These are phyloP conservation scores for Chrysoporthe deuterocubensis DNA, from an alignment of 2,329 filamentous ascomycete genomes.

Conservation along the genomic window DNA sequence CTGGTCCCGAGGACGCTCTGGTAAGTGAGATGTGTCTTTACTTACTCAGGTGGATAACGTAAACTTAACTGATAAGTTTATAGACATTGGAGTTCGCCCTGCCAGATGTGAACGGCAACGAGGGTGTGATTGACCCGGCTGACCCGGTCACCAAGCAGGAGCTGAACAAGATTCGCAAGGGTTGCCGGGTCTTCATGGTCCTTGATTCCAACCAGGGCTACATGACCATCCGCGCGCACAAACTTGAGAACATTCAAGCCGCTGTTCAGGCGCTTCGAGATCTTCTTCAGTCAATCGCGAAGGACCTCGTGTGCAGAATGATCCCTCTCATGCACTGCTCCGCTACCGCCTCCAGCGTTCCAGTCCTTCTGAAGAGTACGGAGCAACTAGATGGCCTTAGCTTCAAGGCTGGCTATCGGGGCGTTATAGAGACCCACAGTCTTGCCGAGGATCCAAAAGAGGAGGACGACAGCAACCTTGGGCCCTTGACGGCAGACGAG, in stretches of 20 bases:
- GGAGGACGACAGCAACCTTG: not conserved
- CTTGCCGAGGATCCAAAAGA: not conserved
- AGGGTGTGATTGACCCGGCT: slow-evolving; percentile 11
- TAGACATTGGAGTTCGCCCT: slow-evolving; percentile 18
- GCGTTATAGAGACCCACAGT: not conserved
- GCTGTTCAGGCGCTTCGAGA: slow-evolving; percentile 15
- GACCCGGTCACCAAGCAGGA: slow-evolving; percentile 13
- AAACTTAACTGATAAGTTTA: not conserved
- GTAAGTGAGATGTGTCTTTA: not conserved
- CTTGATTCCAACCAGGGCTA: not conserved
- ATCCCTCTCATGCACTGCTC: slow-evolving; percentile 4
- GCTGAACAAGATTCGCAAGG: slow-evolving; percentile 14
- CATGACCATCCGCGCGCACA: slow-evolving; percentile 5
- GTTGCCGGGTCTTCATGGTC: slow-evolving; percentile 15
- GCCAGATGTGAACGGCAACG: slow-evolving; percentile 11
- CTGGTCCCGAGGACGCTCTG: not conserved
- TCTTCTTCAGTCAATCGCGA: slow-evolving; percentile 15
- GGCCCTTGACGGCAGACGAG: not conserved
- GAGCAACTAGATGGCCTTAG: not conserved
- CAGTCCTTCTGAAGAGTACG: slow-evolving; percentile 9
- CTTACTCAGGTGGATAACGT: not conserved
- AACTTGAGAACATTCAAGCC: slow-evolving; percentile 3
- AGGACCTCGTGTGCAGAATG: slow-evolving; percentile 10
- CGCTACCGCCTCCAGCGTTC: not conserved
- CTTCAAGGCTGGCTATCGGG: slow-evolving; percentile 10